Evolutionary conservation across 805 yeast species (phyloP).

Genomic region (Metschnikowia shivogae): DNA sequence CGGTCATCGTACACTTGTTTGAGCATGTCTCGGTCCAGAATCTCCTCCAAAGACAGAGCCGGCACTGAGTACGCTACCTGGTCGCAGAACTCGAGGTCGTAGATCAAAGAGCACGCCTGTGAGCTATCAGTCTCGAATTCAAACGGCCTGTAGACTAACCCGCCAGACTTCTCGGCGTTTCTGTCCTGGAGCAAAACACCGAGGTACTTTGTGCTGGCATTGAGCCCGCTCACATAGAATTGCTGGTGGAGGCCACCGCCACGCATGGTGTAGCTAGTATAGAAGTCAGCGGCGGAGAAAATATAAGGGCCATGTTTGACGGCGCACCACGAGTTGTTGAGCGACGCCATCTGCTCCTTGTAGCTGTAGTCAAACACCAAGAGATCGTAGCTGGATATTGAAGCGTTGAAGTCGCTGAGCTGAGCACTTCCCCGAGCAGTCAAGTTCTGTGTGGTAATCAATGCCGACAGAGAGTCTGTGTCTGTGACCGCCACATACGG

Average conservation of each 20-base stretch:
- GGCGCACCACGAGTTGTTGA: slow-evolving; percentile 70
- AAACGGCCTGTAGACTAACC: slow-evolving; percentile 55
- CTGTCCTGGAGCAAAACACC: slow-evolving; percentile 60
- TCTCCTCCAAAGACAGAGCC: slow-evolving; percentile 20
- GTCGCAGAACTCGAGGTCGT: slow-evolving; percentile 69
- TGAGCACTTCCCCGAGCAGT: slow-evolving; percentile 13
- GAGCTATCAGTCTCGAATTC: slow-evolving; percentile 52
- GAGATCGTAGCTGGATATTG: slow-evolving; percentile 33
- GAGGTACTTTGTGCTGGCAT: slow-evolving; percentile 55
- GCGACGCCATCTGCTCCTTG: slow-evolving; percentile 28
- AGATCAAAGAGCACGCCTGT: slow-evolving; percentile 67
- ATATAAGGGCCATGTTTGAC: slow-evolving; percentile 49
- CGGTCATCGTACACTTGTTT: slow-evolving; percentile 54
- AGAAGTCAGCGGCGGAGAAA: slow-evolving; percentile 19
- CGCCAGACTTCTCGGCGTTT: slow-evolving; percentile 41
- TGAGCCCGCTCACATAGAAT: slow-evolving; percentile 58
- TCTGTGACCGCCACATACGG: slow-evolving; percentile 59
- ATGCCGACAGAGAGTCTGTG: slow-evolving; percentile 63
- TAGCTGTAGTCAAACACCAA: slow-evolving; percentile 46
- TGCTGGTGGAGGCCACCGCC: slow-evolving; percentile 54
- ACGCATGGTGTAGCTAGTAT: slow-evolving; percentile 39
- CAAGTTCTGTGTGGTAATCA: slow-evolving; percentile 59
- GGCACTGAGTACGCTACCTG: slow-evolving; percentile 90
- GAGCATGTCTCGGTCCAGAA: slow-evolving; percentile 14
- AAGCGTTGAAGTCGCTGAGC: slow-evolving; percentile 19